phyloP scores from a whole-genome alignment of 805 yeast species.

The Cyberlindnera sargentensis region DNA sequence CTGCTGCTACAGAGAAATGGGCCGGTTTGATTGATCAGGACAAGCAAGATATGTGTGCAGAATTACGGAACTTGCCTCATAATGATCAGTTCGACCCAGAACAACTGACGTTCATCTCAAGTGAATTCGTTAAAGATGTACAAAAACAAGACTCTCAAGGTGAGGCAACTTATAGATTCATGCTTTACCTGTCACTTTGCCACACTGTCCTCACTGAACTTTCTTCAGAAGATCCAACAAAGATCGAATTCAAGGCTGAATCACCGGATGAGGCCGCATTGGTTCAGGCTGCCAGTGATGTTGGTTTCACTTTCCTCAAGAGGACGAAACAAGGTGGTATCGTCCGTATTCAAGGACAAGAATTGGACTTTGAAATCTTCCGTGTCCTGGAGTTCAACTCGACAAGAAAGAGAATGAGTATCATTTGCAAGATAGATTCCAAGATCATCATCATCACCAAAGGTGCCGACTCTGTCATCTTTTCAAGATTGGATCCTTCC shows the following conservation, averaged over 20 bases:
- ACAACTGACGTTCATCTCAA: slow-evolving; percentile 62
- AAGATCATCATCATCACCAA: slow-evolving; percentile 63
- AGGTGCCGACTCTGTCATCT: slow-evolving; percentile 80
- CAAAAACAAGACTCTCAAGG: slow-evolving; percentile 44
- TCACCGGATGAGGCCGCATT: slow-evolving; percentile 88
- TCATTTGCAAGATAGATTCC: slow-evolving; percentile 56
- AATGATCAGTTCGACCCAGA: slow-evolving; percentile 41
- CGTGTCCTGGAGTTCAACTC: slow-evolving; percentile 72
- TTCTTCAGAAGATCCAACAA: slow-evolving; percentile 49
- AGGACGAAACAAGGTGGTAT: slow-evolving; percentile 63
- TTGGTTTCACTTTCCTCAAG: slow-evolving; percentile 64
- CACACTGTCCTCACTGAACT: slow-evolving; percentile 74
- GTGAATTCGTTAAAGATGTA: slow-evolving; percentile 55
- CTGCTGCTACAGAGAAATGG: slow-evolving; percentile 46
- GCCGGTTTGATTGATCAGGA: slow-evolving; percentile 47
- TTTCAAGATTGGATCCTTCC: slow-evolving; percentile 45
- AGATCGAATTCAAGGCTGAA: slow-evolving; percentile 60
- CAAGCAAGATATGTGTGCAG: slow-evolving; percentile 46
- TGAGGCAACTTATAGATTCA: slow-evolving; percentile 58
- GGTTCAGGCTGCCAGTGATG: slow-evolving; percentile 72
- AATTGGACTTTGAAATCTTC: slow-evolving; percentile 61
- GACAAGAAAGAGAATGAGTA: slow-evolving; percentile 83
- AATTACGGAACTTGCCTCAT: slow-evolving; percentile 28
- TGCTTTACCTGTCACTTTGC: slow-evolving; percentile 69
- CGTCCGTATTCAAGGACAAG: slow-evolving; percentile 59